Evolutionary conservation across 78 protist genomes (phyloP), one percentile per base, ranked within the genome.

Genomic region (Ministeria vibrans): DNA sequence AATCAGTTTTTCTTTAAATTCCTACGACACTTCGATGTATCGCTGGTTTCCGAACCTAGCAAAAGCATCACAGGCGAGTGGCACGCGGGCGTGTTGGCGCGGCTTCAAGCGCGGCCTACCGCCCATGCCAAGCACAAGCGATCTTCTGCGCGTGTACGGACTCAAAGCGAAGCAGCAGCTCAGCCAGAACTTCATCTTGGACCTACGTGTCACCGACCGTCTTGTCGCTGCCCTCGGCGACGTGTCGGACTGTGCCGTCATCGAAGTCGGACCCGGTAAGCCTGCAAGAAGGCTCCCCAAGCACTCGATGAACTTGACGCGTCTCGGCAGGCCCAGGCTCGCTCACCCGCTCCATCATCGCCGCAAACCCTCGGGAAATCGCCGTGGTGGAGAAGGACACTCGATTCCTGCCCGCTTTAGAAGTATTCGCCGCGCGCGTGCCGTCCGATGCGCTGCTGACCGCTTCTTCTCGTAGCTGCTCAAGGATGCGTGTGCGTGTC

Each of bases 231-330:
- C 9, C 66, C 38, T 78, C 38, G 88, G 88, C 38, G 92, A 84
- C 43, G 64, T 88, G 36, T 63, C 63, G 20, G 86, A 81, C 36
- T 69, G 82, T 32, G 55, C 79, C n/a, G 88, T 89, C 59, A 72
- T 89, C n/a, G 92, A 89, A 32, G 92, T 89, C 28, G 92, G 92
- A 18, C 88, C 92, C 42, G 85, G 83, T 79, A 30, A 4, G 73
- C 36, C 43, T n/a, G n/a, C 66, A 11, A 13, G 53, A 15, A 46
- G 28, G 13, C 13, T 6, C 53, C 28, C 53, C 55, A 9, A 49
- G 15, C 55, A 49, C 15, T 15, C 55, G 55, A 15, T 15, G 9
- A 15, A 49, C 55, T 49, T 49, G n/a, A 15, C n/a, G 55, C 55
- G 55, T 15, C n/a, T 49, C 55, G 36, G n/a, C 72, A 79, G 91